phyloP scores from a whole-genome alignment of 768 basidiomycete species.

The Leccinum rimulosum region DNA sequence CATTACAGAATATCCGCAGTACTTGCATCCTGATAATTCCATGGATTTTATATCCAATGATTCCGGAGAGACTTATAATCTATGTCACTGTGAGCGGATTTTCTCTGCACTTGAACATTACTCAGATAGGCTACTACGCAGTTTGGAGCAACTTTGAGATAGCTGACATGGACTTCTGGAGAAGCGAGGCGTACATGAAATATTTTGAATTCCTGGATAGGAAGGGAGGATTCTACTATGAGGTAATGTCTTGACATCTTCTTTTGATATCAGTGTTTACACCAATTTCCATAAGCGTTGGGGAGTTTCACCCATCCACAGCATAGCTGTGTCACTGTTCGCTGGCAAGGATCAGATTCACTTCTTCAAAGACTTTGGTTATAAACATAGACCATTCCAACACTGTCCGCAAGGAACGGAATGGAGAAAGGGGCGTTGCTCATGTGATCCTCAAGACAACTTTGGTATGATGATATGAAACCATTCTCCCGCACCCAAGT shows the following conservation, averaged over 20 bases:
- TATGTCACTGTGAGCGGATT: slow-evolving; percentile 55
- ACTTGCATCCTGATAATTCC: slow-evolving; percentile 55
- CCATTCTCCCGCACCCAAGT: background rate
- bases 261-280: slow-evolving; percentile 2
- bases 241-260: slow-evolving; percentile 40
- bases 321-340: slow-evolving; percentile 88
- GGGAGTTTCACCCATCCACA: slow-evolving; percentile 92
- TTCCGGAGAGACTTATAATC: slow-evolving; percentile 59
- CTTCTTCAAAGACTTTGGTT: slow-evolving; percentile 94
- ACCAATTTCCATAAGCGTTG: slow-evolving; percentile 52
- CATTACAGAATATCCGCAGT: slow-evolving; percentile 49
- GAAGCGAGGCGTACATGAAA: slow-evolving; percentile 74
- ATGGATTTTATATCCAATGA: slow-evolving; percentile 67
- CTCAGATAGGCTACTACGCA: slow-evolving; percentile 22
- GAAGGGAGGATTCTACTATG: slow-evolving; percentile 87
- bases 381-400: slow-evolving; percentile 91
- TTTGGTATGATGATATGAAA: slow-evolving; percentile 52
- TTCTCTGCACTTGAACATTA: background rate
- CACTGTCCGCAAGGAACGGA: slow-evolving; percentile 79
- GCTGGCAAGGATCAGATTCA: slow-evolving; percentile 87
- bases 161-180: slow-evolving; percentile 79
- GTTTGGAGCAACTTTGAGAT: slow-evolving; percentile 98
- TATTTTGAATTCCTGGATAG: slow-evolving; percentile 83
- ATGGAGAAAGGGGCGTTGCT: slow-evolving; percentile 79
- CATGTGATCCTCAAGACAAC: slow-evolving; percentile 73